Evolutionary conservation across 148 eudicot species (phyloP).

Genomic region (Simmondsia chinensis): DNA sequence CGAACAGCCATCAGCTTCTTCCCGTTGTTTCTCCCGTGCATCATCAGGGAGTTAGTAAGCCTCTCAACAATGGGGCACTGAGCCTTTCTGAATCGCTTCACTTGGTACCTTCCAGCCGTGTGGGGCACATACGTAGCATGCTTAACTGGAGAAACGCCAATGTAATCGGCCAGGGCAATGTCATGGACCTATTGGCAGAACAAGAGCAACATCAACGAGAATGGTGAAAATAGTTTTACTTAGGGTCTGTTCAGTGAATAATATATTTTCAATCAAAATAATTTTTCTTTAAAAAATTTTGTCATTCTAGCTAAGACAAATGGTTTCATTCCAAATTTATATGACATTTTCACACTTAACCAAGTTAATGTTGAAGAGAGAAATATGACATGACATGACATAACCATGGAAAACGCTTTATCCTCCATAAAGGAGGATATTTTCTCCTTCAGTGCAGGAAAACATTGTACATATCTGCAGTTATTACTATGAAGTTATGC

Average conservation of each 20-base stretch:
- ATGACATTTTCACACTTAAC: too few relatives aligned
- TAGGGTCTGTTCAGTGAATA: too few relatives aligned
- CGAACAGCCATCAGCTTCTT: conserved; percentile 29
- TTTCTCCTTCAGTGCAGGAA: too few relatives aligned
- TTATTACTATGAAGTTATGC: too few relatives aligned
- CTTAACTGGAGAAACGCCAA: conserved; percentile 16
- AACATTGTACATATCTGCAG: too few relatives aligned
- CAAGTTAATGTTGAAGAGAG: too few relatives aligned
- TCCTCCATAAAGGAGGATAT: too few relatives aligned
- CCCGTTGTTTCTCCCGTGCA: conserved; percentile 28
- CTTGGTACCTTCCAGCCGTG: conserved; percentile 22
- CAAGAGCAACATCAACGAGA: not conserved
- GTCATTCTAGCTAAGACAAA: too few relatives aligned
- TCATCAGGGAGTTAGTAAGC: conserved; percentile 25
- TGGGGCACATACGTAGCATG: conserved; percentile 25
- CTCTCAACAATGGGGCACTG: conserved; percentile 31
- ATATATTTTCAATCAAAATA: not conserved
- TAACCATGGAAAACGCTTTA: too few relatives aligned
- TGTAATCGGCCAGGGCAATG: conserved; percentile 21
- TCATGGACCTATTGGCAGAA: conserved; percentile 12
- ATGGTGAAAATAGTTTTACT: too few relatives aligned
- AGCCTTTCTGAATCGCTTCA: conserved; percentile 25
- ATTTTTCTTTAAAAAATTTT: not conserved
- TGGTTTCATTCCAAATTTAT: too few relatives aligned
- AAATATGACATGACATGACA: too few relatives aligned